phyloP scores from a whole-genome alignment of 1,284 basidiomycete genomes.

The Tilletia walkeri region DNA sequence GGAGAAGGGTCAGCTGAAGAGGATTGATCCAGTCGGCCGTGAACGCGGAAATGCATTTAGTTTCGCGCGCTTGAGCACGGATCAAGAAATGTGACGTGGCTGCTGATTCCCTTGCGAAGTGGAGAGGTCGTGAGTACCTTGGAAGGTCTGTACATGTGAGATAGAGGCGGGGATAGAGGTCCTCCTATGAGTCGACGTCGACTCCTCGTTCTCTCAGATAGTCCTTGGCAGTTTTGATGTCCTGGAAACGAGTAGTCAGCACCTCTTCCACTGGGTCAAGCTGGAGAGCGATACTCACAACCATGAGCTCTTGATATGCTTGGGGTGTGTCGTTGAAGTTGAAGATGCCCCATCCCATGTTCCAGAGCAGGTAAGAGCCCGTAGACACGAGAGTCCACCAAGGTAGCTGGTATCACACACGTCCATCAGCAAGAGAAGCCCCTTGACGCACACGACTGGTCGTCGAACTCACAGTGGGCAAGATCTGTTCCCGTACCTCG shows the following conservation, averaged over 20 bases:
- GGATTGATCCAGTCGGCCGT: too few species aligned
- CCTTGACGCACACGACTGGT: too few species aligned
- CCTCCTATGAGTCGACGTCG: conserved; percentile 25
- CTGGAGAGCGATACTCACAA: conserved; percentile 24
- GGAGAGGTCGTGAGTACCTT: neutral
- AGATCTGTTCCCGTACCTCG: conserved; percentile 22
- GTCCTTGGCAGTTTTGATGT: conserved; percentile 40
- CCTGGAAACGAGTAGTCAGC: conserved; percentile 20
- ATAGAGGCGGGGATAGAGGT: too few species aligned
- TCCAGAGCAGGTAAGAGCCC: conserved; percentile 33
- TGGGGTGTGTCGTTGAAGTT: conserved; percentile 35
- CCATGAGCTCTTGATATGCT: conserved; percentile 34
- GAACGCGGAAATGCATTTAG: too few species aligned
- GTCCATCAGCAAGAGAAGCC: too few species aligned
- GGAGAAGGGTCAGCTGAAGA: neutral
- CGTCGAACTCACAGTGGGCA: conserved; percentile 28
- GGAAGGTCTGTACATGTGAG: neutral
- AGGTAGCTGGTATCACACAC: conserved; percentile 26
- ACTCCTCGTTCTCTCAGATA: conserved; percentile 33
- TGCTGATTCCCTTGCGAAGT: too few species aligned
- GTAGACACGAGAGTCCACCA: conserved; percentile 39
- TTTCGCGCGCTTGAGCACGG: too few species aligned
- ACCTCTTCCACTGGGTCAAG: neutral
- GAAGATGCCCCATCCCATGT: conserved; percentile 38
- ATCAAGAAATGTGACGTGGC: too few species aligned